A percentile compares a stretch with the other conserved stretches of the same genome.
Evolutionary conservation across 371 early-diverging fungal species (phyloP).

Genomic region (Sporodiniella umbellata): DNA sequence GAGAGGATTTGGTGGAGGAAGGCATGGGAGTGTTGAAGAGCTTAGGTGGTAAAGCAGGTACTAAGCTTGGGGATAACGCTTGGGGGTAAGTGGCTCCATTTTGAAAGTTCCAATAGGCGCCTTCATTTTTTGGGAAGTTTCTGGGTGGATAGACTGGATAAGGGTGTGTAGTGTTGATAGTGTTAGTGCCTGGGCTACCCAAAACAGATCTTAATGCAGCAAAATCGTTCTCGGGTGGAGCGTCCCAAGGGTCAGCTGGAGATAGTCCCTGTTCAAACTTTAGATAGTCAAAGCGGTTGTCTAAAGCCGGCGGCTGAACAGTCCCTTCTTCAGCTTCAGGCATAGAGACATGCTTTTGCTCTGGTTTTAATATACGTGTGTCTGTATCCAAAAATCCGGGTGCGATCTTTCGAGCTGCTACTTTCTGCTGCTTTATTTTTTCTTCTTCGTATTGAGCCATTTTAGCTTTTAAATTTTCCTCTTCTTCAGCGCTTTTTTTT

Average conservation of each 20-base stretch:
- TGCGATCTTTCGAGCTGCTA: conserved; percentile 48
- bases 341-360: conserved; percentile 16
- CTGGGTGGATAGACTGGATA: conserved; percentile 4
- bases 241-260: conserved; percentile 76
- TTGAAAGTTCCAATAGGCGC: conserved; percentile 24
- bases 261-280: conserved; percentile 71
- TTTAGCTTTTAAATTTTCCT: conserved; percentile 14
- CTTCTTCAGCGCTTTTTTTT: conserved; percentile 13
- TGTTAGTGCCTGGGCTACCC: conserved; percentile 26
- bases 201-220: conserved; percentile 49
- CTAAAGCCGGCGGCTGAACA: not conserved
- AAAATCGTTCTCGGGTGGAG: conserved; percentile 53
- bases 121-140: conserved; percentile 24
- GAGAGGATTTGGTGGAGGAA: conserved; percentile 11
- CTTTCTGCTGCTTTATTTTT: conserved; percentile 31
- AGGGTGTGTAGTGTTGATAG: conserved; percentile 7
- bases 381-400: conserved; percentile 52
- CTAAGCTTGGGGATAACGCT: conserved; percentile 2
- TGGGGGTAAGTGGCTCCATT: conserved; percentile 4
- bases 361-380: conserved; percentile 39
- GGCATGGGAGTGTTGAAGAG: conserved; percentile 11
- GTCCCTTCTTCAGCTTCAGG: conserved; percentile 2
- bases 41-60: conserved; percentile 24
- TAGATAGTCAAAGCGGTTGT: conserved; percentile 23
- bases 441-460: conserved; percentile 21